phyloP scores from a whole-genome alignment of 1,139 yeast species.

The Suhomyces coccinellae region DNA sequence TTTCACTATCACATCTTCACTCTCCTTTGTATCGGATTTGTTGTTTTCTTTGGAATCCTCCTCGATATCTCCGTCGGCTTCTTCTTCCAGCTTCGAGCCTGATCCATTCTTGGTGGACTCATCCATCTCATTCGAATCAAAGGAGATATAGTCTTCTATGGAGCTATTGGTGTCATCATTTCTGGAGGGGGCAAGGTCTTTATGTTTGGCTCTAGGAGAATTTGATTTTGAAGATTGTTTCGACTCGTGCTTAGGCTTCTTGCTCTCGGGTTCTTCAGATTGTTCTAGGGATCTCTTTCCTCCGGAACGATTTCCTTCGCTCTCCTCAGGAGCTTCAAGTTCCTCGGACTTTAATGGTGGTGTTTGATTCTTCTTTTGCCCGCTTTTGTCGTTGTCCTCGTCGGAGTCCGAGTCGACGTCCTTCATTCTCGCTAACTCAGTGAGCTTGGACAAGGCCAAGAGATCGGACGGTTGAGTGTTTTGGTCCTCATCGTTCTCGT shows the following conservation, averaged over 20 bases:
- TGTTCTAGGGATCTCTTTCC: conserved; percentile 5
- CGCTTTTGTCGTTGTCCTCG: conserved; percentile 13
- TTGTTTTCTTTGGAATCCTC: conserved; percentile 8
- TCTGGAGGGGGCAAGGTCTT: too few species aligned
- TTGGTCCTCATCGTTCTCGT: conserved; percentile 26
- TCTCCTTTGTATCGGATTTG: neutral
- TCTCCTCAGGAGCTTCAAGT: too few species aligned
- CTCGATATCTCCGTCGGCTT: conserved; percentile 14
- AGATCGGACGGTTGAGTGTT: conserved; percentile 36
- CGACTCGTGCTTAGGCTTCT: conserved; percentile 6
- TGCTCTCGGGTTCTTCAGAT: conserved; percentile 2
- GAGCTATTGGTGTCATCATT: too few species aligned
- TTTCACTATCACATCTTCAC: conserved; percentile 2
- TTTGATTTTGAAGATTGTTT: neutral
- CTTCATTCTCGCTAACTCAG: conserved; percentile 44
- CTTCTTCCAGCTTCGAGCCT: conserved; percentile 8
- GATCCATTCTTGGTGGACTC: neutral
- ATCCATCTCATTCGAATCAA: neutral
- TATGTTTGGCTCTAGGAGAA: neutral
- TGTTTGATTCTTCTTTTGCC: neutral
- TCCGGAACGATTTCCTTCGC: too few species aligned
- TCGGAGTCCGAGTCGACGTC: conserved; percentile 35
- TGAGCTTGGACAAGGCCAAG: conserved; percentile 39
- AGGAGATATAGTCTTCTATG: too few species aligned
- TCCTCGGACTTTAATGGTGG: neutral